phyloP scores from a whole-genome alignment of 495 filamentous ascomycete species.

The Chlorociboria aeruginascens region DNA sequence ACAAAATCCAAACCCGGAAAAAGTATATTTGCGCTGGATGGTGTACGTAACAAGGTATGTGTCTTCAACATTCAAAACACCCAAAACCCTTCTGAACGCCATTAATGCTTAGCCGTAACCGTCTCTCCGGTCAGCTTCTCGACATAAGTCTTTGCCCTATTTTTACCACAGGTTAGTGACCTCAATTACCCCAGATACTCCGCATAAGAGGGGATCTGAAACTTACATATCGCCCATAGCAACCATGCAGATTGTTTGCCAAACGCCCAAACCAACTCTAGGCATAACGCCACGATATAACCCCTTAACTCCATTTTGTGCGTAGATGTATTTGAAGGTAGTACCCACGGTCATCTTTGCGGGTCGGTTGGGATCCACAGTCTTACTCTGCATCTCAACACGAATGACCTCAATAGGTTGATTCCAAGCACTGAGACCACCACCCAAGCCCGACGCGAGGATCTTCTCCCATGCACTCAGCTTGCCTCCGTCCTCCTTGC shows the following conservation, averaged over 20 bases:
- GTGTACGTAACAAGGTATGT: background rate
- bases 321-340: conserved; percentile 88
- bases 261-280: conserved; percentile 87
- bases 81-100: conserved; percentile 7
- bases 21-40: too few species aligned
- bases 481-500: conserved; percentile 69
- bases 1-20: too few species aligned
- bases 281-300: conserved; percentile 93
- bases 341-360: conserved; percentile 97
- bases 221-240: conserved; percentile 97
- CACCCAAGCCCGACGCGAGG: conserved; percentile 72
- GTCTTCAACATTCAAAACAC: background rate
- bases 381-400: conserved; percentile 99
- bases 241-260: conserved; percentile 99
- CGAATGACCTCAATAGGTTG: conserved; percentile 99
- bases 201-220: conserved; percentile 3
- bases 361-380: conserved; percentile 88
- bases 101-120: conserved; percentile 95
- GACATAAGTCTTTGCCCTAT: conserved; percentile 92
- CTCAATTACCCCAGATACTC: background rate
- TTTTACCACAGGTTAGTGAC: background rate
- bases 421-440: conserved; percentile 95
- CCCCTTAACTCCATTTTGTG: conserved; percentile 76
- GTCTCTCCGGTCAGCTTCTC: conserved; percentile 91
- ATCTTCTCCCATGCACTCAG: conserved; percentile 80